A percentile compares a stretch with the other conserved stretches of the same genome.
Conservation (phyloP, 2,329 filamentous ascomycete genomes). For the Colletotrichum eremochloae region DNA sequence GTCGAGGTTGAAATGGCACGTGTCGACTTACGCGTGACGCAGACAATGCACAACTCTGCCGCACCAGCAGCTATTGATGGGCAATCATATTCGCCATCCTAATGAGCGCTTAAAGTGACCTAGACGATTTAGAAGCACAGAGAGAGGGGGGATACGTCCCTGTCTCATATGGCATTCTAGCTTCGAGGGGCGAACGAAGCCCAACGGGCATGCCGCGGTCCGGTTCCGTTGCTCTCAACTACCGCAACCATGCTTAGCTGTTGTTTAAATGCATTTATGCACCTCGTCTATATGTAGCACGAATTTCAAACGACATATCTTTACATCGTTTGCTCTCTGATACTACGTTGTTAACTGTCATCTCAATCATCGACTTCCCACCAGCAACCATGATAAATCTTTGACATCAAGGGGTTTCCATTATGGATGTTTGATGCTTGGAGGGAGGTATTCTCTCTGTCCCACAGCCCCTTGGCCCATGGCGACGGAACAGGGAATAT, state of each 20-base stretch:
- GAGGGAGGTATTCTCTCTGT: no score
- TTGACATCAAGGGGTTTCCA: not conserved
- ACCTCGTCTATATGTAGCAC: no score
- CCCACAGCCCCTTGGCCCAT: not conserved
- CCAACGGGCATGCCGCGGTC: not conserved
- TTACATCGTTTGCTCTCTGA: not conserved
- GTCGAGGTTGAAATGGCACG: not conserved
- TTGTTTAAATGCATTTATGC: not conserved
- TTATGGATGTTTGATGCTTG: not conserved
- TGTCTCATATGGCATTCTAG: conserved; percentile 3
- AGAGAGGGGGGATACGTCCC: not conserved
- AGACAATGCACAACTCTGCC: not conserved
- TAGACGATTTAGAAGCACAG: not conserved
- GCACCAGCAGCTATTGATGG: not conserved
- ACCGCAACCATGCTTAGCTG: not conserved
- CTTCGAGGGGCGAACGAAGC: not conserved
- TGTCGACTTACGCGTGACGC: not conserved
- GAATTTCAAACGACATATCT: not conserved
- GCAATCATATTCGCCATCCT: not conserved
- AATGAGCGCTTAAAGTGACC: no score
- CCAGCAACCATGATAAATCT: no score
- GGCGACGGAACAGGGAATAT: not conserved
- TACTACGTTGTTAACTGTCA: not conserved
- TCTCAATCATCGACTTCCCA: not conserved
- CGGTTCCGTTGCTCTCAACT: conserved; percentile 1